A percentile compares a stretch with the other conserved stretches of the same genome.
phyloP scores from a whole-genome alignment of 305 asterid genomes.

The Solanum hybrid region DNA sequence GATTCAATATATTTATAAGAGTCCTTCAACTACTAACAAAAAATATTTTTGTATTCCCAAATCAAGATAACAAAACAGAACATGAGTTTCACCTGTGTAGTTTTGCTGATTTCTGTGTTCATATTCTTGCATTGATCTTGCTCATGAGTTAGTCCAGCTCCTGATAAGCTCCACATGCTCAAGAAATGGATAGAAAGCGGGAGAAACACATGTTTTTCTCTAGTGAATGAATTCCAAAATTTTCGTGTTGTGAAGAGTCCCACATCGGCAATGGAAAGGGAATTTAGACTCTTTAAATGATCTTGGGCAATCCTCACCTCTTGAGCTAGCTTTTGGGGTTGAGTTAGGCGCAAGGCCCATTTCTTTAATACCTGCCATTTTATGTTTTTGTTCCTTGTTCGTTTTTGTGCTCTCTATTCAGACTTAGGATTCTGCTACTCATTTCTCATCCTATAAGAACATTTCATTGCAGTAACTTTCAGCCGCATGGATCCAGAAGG shows the following conservation, averaged over 20 bases:
- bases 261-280: background rate
- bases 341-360: background rate
- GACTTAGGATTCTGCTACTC: background rate
- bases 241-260: background rate
- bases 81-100: background rate
- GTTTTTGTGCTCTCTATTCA: background rate
- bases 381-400: background rate
- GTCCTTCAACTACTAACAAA: background rate
- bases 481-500: constrained; percentile 98
- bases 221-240: background rate
- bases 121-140: background rate
- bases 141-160: background rate
- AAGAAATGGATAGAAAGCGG: background rate
- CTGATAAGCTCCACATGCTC: background rate
- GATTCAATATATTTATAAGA: background rate
- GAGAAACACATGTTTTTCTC: background rate
- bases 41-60: background rate
- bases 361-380: background rate
- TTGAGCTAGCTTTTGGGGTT: background rate
- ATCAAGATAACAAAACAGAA: background rate
- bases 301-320: background rate
- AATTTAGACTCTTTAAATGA: background rate
- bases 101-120: background rate
- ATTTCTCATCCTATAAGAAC: constrained; percentile 10
- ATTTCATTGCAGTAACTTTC: constrained; percentile 65